These are phyloP conservation scores for Kwoniella dendrophila DNA, from an alignment of 768 basidiomycete species.

Conservation along the genomic window DNA sequence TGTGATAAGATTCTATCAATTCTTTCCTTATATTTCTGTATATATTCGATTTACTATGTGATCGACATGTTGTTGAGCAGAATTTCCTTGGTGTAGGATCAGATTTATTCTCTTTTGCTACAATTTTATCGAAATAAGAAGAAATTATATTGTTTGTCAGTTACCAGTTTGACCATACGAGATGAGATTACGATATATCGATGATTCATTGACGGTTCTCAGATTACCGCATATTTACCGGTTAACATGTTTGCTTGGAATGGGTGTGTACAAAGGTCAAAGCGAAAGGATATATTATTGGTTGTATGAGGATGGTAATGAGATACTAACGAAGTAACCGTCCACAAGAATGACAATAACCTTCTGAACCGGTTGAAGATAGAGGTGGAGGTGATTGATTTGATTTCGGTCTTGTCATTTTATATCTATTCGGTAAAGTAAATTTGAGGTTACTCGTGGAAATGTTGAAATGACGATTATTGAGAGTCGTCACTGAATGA, in stretches of 20 bases:
- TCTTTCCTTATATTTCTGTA: not conserved
- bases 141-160: not conserved
- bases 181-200: not conserved
- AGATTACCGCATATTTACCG: no score
- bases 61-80: conserved; percentile 33
- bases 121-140: not conserved
- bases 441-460: no score
- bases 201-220: no score
- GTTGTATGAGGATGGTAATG: no score
- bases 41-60: conserved; percentile 16
- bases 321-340: conserved; percentile 13
- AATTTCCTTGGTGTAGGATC: conserved; percentile 38
- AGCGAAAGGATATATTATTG: not conserved
- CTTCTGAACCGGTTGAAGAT: not conserved
- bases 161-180: not conserved
- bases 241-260: no score
- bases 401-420: not conserved
- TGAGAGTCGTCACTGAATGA: not conserved
- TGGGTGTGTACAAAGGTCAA: not conserved
- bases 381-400: not conserved
- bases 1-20: conserved; percentile 16
- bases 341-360: conserved; percentile 22
- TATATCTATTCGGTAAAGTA: not conserved
- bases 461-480: no score
- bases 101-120: conserved; percentile 19